Base-by-base conservation (phyloP, 2,329 filamentous ascomycete genomes). In the Fusarium nodosum region DNA sequence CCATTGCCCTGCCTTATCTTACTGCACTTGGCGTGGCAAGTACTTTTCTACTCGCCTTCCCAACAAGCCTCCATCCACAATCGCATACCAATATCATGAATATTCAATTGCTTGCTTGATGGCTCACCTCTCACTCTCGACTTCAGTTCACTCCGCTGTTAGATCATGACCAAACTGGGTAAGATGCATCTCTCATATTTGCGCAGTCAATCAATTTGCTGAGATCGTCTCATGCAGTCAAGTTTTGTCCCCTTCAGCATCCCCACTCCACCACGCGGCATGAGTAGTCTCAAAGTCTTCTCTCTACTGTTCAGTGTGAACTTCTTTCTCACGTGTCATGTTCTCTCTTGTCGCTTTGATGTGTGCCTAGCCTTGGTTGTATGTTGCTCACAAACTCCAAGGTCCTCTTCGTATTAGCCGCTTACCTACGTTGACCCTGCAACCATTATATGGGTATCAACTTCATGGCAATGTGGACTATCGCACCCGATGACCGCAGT, bases 211-310 rank as follows among this genome's bases (percentile, higher is more conserved):
- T 58, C 52, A 51, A 50, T 44, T 45, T 13, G 20, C 26, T 30
- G 33, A 46, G 38, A 31, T 51, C 36, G 59, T 26, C 51, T 45
- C 47, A 44, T 44, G 47, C 33, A 50, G 45, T 64, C 50, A 56
- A 20, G 44, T 57, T 47, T 30, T 26, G 34, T 24, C 41, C 54
- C 42, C 58, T 38, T 62, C 59, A 38, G 39, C 52, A 55, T 56
- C 64, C 63, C 33, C 67, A 65, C 67, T 52, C 38, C 62, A 56
- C 67, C 36, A 30, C 30, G 44, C 55, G 31, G 59, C 60, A 64
- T 64, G 39, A 54, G 51, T 60, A 61, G 59, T 48, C 52, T 63
- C 36, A 41, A 63, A 53, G 60, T 20, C 44, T 64, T 39, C 47
- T 55, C 41, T 64, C 55, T 69, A 48, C 20, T 62, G 28, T 30